These are phyloP conservation scores for Auriscalpium microsporum DNA, from an alignment of 768 basidiomycete genomes.

Conservation along the genomic window DNA sequence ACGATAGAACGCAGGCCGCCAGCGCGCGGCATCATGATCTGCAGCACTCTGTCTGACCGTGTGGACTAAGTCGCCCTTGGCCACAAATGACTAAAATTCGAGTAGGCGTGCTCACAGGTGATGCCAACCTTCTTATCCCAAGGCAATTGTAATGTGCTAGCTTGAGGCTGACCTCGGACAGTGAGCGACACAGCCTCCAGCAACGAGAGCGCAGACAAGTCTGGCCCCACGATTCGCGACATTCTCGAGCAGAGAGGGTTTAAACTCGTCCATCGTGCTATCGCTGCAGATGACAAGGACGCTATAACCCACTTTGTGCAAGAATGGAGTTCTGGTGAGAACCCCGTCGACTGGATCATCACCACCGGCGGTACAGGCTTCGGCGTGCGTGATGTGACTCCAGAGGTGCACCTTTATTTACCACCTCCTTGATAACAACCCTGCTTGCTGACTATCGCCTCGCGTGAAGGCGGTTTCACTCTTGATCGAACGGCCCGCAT, in stretches of 20 bases:
- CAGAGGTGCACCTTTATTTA: constrained; percentile 48
- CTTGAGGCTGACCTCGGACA: constrained; percentile 16
- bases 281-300: constrained; percentile 61
- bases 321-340: constrained; percentile 33
- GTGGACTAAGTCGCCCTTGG: background rate
- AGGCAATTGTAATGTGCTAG: background rate
- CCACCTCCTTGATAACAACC: background rate
- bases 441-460: background rate
- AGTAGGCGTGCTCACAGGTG: constrained; percentile 23
- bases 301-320: constrained; percentile 42
- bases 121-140: too few relatives aligned
- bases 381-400: constrained; percentile 70
- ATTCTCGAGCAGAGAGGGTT: constrained; percentile 31
- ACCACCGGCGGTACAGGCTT: constrained; percentile 89
- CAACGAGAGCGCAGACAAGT: constrained; percentile 46
- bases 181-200: constrained; percentile 66
- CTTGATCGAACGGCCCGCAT: constrained; percentile 55
- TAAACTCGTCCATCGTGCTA: constrained; percentile 12
- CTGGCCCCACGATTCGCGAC: constrained; percentile 54
- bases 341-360: constrained; percentile 56
- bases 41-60: too few relatives aligned
- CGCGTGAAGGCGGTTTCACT: constrained; percentile 46
- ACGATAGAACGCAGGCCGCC: too few relatives aligned
- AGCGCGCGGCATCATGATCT: too few relatives aligned
- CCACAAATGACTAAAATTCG: background rate